A percentile compares a stretch with the other conserved stretches of the same genome.
Evolutionary conservation across 2,329 filamentous ascomycete species (phyloP).

Genomic region (Cladosporium sphaerospermum): DNA sequence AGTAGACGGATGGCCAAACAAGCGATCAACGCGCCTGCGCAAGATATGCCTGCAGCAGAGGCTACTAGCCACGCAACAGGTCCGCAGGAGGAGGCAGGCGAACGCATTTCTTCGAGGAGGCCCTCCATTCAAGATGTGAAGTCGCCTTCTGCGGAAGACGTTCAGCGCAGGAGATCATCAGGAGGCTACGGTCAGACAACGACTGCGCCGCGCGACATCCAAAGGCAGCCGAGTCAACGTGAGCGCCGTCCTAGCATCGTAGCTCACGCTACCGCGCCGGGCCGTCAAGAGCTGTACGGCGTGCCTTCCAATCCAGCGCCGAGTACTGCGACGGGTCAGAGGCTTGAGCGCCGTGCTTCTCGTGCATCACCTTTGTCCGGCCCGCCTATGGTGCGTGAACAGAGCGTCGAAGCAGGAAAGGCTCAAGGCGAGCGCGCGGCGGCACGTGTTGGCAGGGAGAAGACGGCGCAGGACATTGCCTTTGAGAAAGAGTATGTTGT

Average conservation of each 20-base stretch:
- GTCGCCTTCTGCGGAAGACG: constrained; percentile 16
- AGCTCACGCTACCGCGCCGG: constrained; percentile 41
- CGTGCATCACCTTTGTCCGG: constrained; percentile 33
- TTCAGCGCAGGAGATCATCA: constrained; percentile 21
- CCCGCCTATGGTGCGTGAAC: constrained; percentile 44
- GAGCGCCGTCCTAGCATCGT: constrained; percentile 39
- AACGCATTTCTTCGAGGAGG: constrained; percentile 15
- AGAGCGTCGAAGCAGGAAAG: constrained; percentile 23
- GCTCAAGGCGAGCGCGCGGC: constrained; percentile 20
- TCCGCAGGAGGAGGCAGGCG: constrained; percentile 17
- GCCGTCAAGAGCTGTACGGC: constrained; percentile 31
- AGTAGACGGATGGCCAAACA: constrained; percentile 27
- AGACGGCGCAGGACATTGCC: constrained; percentile 76
- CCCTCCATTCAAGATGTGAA: constrained; percentile 23
- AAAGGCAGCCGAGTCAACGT: constrained; percentile 31
- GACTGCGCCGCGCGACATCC: constrained; percentile 17
- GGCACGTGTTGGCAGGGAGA: constrained; percentile 48
- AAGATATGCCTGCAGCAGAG: constrained; percentile 9
- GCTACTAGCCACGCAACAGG: constrained; percentile 16
- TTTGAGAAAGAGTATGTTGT: constrained; percentile 93
- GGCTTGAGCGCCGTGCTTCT: constrained; percentile 57
- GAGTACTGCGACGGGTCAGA: constrained; percentile 14
- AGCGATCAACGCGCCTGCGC: constrained; percentile 23
- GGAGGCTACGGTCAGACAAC: neutral
- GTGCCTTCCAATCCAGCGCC: constrained; percentile 22